Evolutionary conservation across 768 basidiomycete species (phyloP), one percentile per base, ranked within the genome.

Genomic region (Trametes sanguinea): DNA sequence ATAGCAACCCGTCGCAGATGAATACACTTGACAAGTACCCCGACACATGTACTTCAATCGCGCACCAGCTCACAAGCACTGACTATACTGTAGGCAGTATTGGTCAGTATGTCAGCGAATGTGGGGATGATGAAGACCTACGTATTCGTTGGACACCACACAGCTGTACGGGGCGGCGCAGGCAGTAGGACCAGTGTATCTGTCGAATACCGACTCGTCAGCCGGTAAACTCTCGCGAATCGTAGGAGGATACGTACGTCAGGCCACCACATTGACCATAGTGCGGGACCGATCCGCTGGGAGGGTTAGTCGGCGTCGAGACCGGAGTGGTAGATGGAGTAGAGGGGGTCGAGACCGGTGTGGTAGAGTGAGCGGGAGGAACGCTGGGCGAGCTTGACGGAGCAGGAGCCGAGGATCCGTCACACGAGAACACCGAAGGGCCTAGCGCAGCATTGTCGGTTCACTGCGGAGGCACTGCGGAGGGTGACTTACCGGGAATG

Each of bases 221-320:
- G 54, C 37, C 32, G 29, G 9, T 22, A 33, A 17, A 4, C 13
- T 51, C 39, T 14, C 14, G 7, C n/a, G 13, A 43, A 13, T 5
- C 22, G 22, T 22, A 22, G 14, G 13, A n/a, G n/a, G 43, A 30
- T 14, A 68, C 75, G 57, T 61, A 77, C 75, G 67, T 72, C 30
- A 63, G 54, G n/a, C 79, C 79, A 44, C 79, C 79, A 43, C 79
- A 80, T 61, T 80, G 79, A 3, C 75, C 81, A 32, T 75, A 82
- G 7, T 80, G 77, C 4, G 73, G 68, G 17, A 76, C 78, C 35
- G 75, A 75, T 6, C 71, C 42, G 42, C 42, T 73, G 6, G 57
- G 52, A 13, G 68, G n/a, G 10, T 48, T 47, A 1, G 66, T 54
- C 32, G 68, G 57, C 22, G 46, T 51, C 48, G 48, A 67, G 3